Percentiles rank a stretch among this genome's conserved stretches.
These are phyloP conservation scores for Dothidotthia symphoricarpi DNA, from an alignment of 2,329 filamentous ascomycete genomes.

Conservation along the genomic window DNA sequence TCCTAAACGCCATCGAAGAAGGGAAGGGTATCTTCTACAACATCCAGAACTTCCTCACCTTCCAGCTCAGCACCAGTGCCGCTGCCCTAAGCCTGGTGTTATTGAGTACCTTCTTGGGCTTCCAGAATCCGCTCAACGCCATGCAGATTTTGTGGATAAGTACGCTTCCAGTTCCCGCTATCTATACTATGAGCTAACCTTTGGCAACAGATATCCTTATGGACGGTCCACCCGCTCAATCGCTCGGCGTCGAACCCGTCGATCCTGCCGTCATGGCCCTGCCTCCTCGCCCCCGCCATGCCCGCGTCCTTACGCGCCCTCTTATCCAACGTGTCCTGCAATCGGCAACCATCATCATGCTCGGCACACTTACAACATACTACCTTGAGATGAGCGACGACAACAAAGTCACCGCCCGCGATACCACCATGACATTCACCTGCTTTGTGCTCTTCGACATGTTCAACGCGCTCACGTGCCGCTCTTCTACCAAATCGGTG, in stretches of 20 bases:
- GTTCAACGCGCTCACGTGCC: slow-evolving; percentile 95
- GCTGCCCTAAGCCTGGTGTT: slow-evolving; percentile 89
- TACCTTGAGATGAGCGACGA: slow-evolving; percentile 85
- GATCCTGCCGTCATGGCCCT: slow-evolving; percentile 92
- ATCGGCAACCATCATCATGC: slow-evolving; percentile 84
- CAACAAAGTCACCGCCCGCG: slow-evolving; percentile 79
- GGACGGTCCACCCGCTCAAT: slow-evolving; percentile 97
- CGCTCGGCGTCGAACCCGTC: slow-evolving; percentile 90
- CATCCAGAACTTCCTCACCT: slow-evolving; percentile 98
- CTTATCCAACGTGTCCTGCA: slow-evolving; percentile 83
- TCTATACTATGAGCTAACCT: slow-evolving; percentile 16
- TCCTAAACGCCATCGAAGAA: slow-evolving; percentile 93
- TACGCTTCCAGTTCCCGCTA: slow-evolving; percentile 52
- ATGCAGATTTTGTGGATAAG: slow-evolving; percentile 99
- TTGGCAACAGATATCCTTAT: slow-evolving; percentile 82
- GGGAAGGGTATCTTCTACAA: slow-evolving; percentile 99
- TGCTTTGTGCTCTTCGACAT: slow-evolving; percentile 99
- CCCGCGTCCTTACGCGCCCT: slow-evolving; percentile 82
- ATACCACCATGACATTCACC: slow-evolving; percentile 99
- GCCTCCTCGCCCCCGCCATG: slow-evolving; percentile 80
- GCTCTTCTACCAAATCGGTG: slow-evolving; percentile 85
- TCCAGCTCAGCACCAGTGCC: slow-evolving; percentile 95
- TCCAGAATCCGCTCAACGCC: slow-evolving; percentile 92
- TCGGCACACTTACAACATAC: slow-evolving; percentile 89
- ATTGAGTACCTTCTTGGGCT: slow-evolving; percentile 86